These are phyloP conservation scores for Penicillium hordei DNA, from an alignment of 2,329 filamentous ascomycete genomes.

Conservation along the genomic window DNA sequence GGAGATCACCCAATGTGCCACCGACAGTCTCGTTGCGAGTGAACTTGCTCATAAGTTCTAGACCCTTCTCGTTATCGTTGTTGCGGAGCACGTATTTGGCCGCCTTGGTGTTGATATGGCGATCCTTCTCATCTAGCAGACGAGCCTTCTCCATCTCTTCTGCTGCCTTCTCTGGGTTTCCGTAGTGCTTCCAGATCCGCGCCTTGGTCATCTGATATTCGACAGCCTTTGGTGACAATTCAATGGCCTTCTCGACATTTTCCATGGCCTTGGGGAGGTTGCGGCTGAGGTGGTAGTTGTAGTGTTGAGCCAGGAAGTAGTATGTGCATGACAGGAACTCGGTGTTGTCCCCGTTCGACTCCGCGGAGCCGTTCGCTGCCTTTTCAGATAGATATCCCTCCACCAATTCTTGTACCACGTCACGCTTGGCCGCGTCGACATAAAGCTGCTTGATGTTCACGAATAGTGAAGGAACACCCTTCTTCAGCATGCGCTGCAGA, in stretches of 20 bases:
- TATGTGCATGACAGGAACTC: conserved; percentile 73
- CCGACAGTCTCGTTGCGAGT: conserved; percentile 86
- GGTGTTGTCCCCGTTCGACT: conserved; percentile 54
- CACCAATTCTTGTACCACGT: conserved; percentile 71
- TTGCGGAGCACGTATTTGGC: conserved; percentile 96
- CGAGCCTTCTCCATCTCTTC: conserved; percentile 87
- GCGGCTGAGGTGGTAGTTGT: conserved; percentile 87
- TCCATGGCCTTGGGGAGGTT: conserved; percentile 78
- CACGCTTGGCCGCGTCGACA: conserved; percentile 71
- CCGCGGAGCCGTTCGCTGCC: conserved; percentile 51
- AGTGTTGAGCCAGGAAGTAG: conserved; percentile 95
- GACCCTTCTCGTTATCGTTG: conserved; percentile 79
- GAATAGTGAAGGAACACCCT: conserved; percentile 93
- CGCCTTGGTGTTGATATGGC: conserved; percentile 97
- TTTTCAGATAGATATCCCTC: conserved; percentile 69
- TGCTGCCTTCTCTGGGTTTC: conserved; percentile 74
- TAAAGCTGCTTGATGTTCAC: conserved; percentile 96
- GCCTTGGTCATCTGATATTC: conserved; percentile 96
- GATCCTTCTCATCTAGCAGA: conserved; percentile 80
- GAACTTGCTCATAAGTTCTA: conserved; percentile 90
- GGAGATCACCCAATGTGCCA: conserved; percentile 82
- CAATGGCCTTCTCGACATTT: conserved; percentile 80
- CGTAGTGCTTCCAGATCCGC: conserved; percentile 87
- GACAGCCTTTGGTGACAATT: conserved; percentile 74
- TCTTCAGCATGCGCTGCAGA: conserved; percentile 79